Evolutionary conservation across 768 basidiomycete species (phyloP), one percentile per base, ranked within the genome.

Genomic region (Serendipita indica): DNA sequence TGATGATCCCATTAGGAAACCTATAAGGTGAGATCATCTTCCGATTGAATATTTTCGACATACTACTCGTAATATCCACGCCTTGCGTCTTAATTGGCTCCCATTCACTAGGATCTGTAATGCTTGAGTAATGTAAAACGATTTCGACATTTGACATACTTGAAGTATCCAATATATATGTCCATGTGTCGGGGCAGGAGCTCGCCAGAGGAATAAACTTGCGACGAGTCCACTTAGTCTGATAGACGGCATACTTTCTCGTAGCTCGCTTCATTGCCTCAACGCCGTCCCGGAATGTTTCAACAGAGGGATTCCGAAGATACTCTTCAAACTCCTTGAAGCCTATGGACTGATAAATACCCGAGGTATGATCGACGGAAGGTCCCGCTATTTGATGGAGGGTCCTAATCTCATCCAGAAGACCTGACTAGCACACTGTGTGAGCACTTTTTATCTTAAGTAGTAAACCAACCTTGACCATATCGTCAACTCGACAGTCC

Each of bases 271-370:
- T 96, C 83, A 92, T 93, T 6, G 76, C 76, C 39, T 86, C 82
- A 4, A 87, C 71, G 0, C 85, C 86, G 13, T 72, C 70, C 2
- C 70, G 60, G 65, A 84, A 86, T 12, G 70, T 66, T 54, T 71
- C 63, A 61, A 72, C 66, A 57, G 63, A 39, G 74, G 75, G 64
- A 12, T 74, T 68, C n/a, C 72, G 70, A 27, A 90, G 72, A 69
- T 86, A 83, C 22, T 74, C 66, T 62, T 81, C 74, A 65, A 99
- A 97, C 70, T 97, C 94, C 68, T 84, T 90, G 72, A 88, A 98
- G 3, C 96, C 94, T 97, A 64, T 99, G 0, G 89, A 80, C 68
- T 99, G 96, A 69, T 87, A 97, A 59, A 98, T 86, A 1, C 96
- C 94, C 7, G 83, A 69, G 0, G 87, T 87, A 64, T 81, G 85